Evolutionary conservation across 768 basidiomycete species (phyloP).

Genomic region (Mycena sanguinolenta): DNA sequence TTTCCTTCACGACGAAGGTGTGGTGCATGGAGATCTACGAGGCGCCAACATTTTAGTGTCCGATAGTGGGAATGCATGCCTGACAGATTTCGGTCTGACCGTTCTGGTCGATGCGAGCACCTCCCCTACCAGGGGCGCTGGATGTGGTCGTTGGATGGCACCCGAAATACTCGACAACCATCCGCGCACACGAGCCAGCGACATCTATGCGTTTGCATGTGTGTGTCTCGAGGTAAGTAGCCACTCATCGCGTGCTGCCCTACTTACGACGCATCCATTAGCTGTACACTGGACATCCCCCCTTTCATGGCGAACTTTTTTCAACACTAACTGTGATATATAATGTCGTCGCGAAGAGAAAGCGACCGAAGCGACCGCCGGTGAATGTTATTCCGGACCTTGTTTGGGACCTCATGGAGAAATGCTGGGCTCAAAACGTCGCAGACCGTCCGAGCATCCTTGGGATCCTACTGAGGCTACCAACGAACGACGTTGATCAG

Average conservation of each 20-base stretch:
- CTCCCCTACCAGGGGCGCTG: slow-evolving; percentile 2
- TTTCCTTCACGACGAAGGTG: slow-evolving; percentile 31
- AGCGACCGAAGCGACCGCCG: slow-evolving; percentile 11
- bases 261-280: not conserved
- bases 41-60: slow-evolving; percentile 36
- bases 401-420: slow-evolving; percentile 33
- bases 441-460: slow-evolving; percentile 22
- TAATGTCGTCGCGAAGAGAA: slow-evolving; percentile 20
- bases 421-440: slow-evolving; percentile 30
- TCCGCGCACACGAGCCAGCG: slow-evolving; percentile 17
- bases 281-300: slow-evolving; percentile 27
- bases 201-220: slow-evolving; percentile 29
- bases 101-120: slow-evolving; percentile 28
- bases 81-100: slow-evolving; percentile 37
- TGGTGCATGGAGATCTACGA: slow-evolving; percentile 37
- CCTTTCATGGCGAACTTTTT: slow-evolving; percentile 24
- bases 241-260: not conserved
- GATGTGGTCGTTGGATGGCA: slow-evolving; percentile 28
- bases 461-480: not conserved
- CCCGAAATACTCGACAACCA: slow-evolving; percentile 23
- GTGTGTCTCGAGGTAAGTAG: slow-evolving; percentile 28
- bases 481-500: not conserved
- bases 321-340: slow-evolving; percentile 21
- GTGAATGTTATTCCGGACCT: slow-evolving; percentile 17
- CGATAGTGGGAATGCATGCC: slow-evolving; percentile 14